phyloP scores from a whole-genome alignment of 2,329 filamentous ascomycete genomes.

The Ascochyta lentis region DNA sequence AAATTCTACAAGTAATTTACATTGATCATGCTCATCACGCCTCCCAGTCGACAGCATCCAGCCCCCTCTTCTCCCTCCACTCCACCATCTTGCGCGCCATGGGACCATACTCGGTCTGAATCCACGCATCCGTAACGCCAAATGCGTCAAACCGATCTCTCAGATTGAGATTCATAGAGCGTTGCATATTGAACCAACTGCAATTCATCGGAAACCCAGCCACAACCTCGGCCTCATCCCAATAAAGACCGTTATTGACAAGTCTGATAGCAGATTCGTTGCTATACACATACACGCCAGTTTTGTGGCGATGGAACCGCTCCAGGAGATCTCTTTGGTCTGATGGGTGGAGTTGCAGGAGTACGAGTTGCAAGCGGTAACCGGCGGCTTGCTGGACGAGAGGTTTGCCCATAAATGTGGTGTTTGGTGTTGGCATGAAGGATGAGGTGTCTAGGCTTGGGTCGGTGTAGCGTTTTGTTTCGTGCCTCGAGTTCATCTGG shows the following conservation, averaged over 20 bases:
- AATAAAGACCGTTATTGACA: conserved; percentile 4
- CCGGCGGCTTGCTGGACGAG: conserved; percentile 9
- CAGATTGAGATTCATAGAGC: conserved; percentile 12
- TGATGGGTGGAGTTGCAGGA: conserved; percentile 7
- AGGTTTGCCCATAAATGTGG: conserved; percentile 8
- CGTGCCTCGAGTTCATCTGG: conserved; percentile 10
- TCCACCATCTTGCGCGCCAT: conserved; percentile 8
- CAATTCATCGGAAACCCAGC: conserved; percentile 1
- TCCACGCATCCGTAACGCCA: conserved; percentile 18
- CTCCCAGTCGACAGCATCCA: background rate
- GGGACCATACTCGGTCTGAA: conserved; percentile 9
- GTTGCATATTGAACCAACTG: conserved; percentile 20
- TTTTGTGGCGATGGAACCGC: conserved; percentile 15
- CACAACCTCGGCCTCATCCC: conserved; percentile 1
- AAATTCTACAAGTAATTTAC: too few species aligned
- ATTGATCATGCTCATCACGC: background rate
- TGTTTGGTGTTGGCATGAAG: conserved; percentile 11
- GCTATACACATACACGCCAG: conserved; percentile 13
- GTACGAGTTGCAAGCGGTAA: conserved; percentile 10
- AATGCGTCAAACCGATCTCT: conserved; percentile 10
- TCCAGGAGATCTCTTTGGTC: conserved; percentile 9
- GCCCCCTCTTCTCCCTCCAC: conserved; percentile 7
- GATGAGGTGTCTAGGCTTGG: background rate
- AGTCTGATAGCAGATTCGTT: background rate
- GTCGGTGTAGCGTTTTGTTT: conserved; percentile 2